Base-by-base conservation (phyloP, 2,329 filamentous ascomycete genomes). In the Stemphylium vesicarium region DNA sequence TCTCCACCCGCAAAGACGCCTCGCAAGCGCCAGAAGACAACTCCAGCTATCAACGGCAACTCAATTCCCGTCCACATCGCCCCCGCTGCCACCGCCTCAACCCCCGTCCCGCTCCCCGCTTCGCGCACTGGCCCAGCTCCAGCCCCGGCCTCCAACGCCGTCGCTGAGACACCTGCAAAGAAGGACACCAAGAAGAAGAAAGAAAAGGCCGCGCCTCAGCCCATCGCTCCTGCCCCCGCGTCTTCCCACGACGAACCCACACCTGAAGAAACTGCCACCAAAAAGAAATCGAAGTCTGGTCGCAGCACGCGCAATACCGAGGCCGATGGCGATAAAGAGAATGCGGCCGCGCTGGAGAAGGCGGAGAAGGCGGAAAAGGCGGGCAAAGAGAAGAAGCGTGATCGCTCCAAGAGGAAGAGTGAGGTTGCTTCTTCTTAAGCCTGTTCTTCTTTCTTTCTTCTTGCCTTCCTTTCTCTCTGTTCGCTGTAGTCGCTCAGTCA, bases 1-100 rank as follows among this genome's bases (percentile, higher is more conserved):
- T 72, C 75, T 12, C 73, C 74, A 8, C 67, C 72, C 16, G 63
- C 67, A 56, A 76, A 74, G 60, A 70, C 69, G 9, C 68, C 71
- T 33, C 60, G 71, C 64, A 79, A 79, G 66, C 71, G 71, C 66
- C 77, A 75, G 61, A 75, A 73, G 65, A 68, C 68, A 2, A 63
- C 67, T 20, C 49, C 65, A 22, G 60, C 63, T 11, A 62, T 64
- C 45, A 73, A 71, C 42, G 69, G 65, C 39, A 54, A 61, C 24
- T 41, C 58, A 4, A 59, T 50, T 9, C 55, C 58, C 22, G 42
- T 59, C 24, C 44, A 60, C 39, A 57, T 61, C 24, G 63, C 65
- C 15, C 57, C 68, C 3, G 57, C 64, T 35, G 41, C 57, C 16
- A 40, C 54, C 9, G 59, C 53, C 5, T 53, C 62, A 2, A 66